Evolutionary conservation across 2,329 filamentous ascomycete species (phyloP).

Genomic region (Phialemonium atrogriseum): DNA sequence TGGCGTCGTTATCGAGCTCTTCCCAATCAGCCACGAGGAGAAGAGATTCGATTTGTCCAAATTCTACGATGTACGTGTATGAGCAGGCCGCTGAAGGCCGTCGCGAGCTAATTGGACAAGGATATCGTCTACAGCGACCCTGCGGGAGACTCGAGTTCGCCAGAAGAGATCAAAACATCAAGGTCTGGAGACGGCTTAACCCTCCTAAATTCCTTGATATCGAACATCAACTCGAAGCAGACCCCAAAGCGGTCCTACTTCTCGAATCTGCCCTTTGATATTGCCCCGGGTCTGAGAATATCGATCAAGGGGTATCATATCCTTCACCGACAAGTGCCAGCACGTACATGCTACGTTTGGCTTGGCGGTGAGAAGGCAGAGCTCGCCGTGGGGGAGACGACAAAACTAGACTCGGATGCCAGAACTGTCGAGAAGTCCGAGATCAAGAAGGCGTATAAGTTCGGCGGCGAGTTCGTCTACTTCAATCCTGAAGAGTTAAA

Average conservation of each 20-base stretch:
- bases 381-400: conserved; percentile 67
- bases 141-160: conserved; percentile 58
- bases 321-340: conserved; percentile 73
- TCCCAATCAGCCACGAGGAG: conserved; percentile 69
- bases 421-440: conserved; percentile 72
- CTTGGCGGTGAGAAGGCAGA: conserved; percentile 78
- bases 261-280: conserved; percentile 76
- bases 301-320: conserved; percentile 91
- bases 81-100: conserved; percentile 12
- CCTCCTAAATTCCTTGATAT: conserved; percentile 70
- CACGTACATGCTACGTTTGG: conserved; percentile 81
- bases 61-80: conserved; percentile 79
- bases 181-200: conserved; percentile 68
- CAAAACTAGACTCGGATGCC: conserved; percentile 69
- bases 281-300: conserved; percentile 76
- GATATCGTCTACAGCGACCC: conserved; percentile 86
- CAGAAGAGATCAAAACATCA: conserved; percentile 50
- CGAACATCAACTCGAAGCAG: conserved; percentile 85
- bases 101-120: conserved; percentile 30
- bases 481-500: conserved; percentile 82
- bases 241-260: conserved; percentile 80
- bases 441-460: conserved; percentile 89
- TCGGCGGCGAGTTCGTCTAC: conserved; percentile 80
- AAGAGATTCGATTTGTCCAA: conserved; percentile 70
- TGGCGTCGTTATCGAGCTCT: conserved; percentile 84